These are phyloP conservation scores for Curvularia hawaiiensis DNA, from an alignment of 2,329 filamentous ascomycete species.

Conservation along the genomic window DNA sequence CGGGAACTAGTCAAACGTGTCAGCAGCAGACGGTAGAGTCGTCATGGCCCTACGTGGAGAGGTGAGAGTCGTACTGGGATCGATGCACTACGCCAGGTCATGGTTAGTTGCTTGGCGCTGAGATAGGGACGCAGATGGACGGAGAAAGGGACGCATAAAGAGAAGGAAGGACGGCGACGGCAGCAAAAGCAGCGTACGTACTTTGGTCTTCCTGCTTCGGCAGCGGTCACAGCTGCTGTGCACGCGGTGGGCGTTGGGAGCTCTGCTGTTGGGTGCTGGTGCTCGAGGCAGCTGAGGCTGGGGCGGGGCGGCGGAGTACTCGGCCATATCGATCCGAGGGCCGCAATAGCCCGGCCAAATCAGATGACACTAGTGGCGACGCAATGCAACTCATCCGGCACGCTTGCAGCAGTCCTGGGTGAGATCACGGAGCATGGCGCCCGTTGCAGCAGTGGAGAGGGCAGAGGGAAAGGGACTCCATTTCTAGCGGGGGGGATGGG, in stretches of 20 bases:
- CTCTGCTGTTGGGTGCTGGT: constrained; percentile 25
- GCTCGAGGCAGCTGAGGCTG: constrained; percentile 14
- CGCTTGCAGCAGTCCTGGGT: constrained; percentile 16
- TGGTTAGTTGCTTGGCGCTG: constrained; percentile 34
- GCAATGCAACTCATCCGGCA: constrained; percentile 30
- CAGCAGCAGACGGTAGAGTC: constrained; percentile 17
- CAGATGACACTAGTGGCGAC: constrained; percentile 12
- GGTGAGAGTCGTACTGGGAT: constrained; percentile 40
- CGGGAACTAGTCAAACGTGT: constrained; percentile 38
- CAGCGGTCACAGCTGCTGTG: constrained; percentile 47
- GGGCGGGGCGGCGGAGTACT: constrained; percentile 27
- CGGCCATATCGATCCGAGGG: constrained; percentile 33
- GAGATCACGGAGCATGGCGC: constrained; percentile 18
- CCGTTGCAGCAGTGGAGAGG: constrained; percentile 15
- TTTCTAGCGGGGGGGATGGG: constrained; percentile 17
- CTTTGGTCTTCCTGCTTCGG: constrained; percentile 47
- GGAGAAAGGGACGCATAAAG: not conserved
- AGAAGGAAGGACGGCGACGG: not conserved
- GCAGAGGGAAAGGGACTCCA: constrained; percentile 14
- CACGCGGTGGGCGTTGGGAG: constrained; percentile 40
- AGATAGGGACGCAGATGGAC: not conserved
- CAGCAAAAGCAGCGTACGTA: constrained; percentile 14
- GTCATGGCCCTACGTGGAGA: constrained; percentile 8
- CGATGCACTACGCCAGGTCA: constrained; percentile 39
- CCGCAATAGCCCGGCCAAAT: constrained; percentile 12